These are phyloP conservation scores for Schizothecium vesticola DNA, from an alignment of 495 filamentous ascomycete species.

Conservation along the genomic window DNA sequence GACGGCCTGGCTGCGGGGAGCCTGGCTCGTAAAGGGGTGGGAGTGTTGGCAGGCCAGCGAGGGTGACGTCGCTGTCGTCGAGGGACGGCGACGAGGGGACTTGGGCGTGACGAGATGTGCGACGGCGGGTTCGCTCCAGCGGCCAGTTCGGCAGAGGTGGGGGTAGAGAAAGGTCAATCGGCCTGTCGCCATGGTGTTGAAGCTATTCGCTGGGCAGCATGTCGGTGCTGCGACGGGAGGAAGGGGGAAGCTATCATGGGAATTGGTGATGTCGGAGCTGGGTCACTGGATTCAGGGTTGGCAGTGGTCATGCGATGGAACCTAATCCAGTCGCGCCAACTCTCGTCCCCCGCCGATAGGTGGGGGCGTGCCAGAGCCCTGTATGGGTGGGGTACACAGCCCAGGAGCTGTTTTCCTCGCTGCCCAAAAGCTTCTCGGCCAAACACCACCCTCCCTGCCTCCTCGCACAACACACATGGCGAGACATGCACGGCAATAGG, in stretches of 20 bases:
- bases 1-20: constrained; percentile 26
- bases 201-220: not conserved
- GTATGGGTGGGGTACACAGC: not conserved
- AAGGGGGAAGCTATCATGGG: not conserved
- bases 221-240: not conserved
- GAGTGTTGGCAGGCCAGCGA: constrained; percentile 19
- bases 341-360: not conserved
- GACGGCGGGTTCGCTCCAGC: constrained; percentile 33
- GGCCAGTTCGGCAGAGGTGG: constrained; percentile 50
- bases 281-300: not conserved
- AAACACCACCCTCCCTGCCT: not conserved
- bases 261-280: not conserved
- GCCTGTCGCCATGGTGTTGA: constrained; percentile 54
- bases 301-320: not conserved
- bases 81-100: constrained; percentile 7
- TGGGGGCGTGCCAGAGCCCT: not conserved
- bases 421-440: not conserved
- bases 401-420: not conserved
- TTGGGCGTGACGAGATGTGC: constrained; percentile 15
- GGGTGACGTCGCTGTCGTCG: constrained; percentile 6
- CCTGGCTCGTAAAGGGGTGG: constrained; percentile 30
- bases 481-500: not conserved
- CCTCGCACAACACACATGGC: not conserved
- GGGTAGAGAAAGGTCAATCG: constrained; percentile 74
- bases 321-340: not conserved